phyloP scores from a whole-genome alignment of 148 eudicot genomes.

The Rhododendron vialii region DNA sequence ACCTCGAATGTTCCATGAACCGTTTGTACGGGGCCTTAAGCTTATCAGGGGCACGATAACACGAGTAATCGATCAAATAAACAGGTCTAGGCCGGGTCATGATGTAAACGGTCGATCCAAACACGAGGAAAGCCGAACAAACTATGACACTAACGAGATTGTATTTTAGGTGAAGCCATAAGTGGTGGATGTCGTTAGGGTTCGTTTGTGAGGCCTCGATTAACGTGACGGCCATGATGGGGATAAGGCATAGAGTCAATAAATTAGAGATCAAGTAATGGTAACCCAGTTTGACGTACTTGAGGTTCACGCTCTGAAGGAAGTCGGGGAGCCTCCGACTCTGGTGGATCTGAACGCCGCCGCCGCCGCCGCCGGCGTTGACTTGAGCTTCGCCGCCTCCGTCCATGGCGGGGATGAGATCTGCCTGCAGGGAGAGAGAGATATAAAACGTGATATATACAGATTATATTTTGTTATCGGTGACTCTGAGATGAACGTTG shows the following conservation, averaged over 20 bases:
- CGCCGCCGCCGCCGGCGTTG: not conserved
- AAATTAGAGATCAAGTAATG: conserved; percentile 23
- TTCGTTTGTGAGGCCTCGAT: conserved; percentile 22
- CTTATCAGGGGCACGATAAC: conserved; percentile 19
- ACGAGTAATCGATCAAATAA: conserved; percentile 22
- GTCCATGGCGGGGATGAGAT: conserved; percentile 2
- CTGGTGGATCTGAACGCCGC: conserved; percentile 5
- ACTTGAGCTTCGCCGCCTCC: conserved; percentile 5
- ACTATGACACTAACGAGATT: conserved; percentile 18
- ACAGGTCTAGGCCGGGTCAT: conserved; percentile 27
- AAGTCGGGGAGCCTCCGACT: conserved; percentile 20
- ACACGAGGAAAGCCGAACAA: conserved; percentile 12
- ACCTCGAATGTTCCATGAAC: conserved; percentile 24
- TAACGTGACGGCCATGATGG: conserved; percentile 1
- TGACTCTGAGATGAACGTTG: not conserved
- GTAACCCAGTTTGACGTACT: conserved; percentile 32
- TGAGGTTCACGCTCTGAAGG: conserved; percentile 25
- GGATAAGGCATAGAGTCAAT: conserved; percentile 16
- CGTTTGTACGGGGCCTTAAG: conserved; percentile 16
- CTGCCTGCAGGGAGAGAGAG: not conserved
- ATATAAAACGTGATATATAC: not conserved
- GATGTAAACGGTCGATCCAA: conserved; percentile 22
- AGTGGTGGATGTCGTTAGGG: conserved; percentile 13
- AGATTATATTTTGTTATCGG: not conserved
- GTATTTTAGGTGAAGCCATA: conserved; percentile 20